Evolutionary conservation across 1,284 basidiomycete species (phyloP).

Genomic region (Phellopilus nigrolimitatus): DNA sequence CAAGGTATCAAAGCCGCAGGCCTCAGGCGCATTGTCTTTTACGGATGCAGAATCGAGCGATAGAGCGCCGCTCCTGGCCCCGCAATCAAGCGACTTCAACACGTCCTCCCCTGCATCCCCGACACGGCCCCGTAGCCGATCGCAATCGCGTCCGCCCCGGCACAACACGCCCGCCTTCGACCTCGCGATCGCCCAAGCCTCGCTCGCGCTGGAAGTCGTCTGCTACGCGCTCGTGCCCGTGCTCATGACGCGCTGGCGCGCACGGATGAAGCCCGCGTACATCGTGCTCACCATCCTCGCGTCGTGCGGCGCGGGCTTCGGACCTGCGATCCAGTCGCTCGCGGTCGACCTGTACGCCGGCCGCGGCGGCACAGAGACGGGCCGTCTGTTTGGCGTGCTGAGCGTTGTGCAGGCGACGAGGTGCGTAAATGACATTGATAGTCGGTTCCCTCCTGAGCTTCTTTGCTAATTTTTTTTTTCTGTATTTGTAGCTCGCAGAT

Average conservation of each 20-base stretch:
- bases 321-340: constrained; percentile 61
- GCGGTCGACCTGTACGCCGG: constrained; percentile 56
- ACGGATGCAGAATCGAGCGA: constrained; percentile 2
- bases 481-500: constrained; percentile 40
- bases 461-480: background rate
- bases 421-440: constrained; percentile 28
- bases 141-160: constrained; percentile 5
- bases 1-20: constrained; percentile 14
- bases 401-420: constrained; percentile 50
- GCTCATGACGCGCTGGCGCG: constrained; percentile 30
- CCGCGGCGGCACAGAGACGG: constrained; percentile 40
- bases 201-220: constrained; percentile 53
- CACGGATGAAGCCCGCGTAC: constrained; percentile 34
- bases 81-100: background rate
- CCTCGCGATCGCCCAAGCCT: constrained; percentile 51
- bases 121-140: constrained; percentile 19
- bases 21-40: constrained; percentile 19
- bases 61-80: constrained; percentile 3
- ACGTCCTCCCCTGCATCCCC: constrained; percentile 15
- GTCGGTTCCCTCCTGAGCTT: background rate
- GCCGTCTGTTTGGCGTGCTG: constrained; percentile 68
- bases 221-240: constrained; percentile 49
- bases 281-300: constrained; percentile 41
- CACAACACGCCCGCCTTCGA: constrained; percentile 52
- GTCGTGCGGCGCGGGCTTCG: constrained; percentile 54